Evolutionary conservation across 345 rosid species (phyloP).

Genomic region (Fremontodendron californicum): DNA sequence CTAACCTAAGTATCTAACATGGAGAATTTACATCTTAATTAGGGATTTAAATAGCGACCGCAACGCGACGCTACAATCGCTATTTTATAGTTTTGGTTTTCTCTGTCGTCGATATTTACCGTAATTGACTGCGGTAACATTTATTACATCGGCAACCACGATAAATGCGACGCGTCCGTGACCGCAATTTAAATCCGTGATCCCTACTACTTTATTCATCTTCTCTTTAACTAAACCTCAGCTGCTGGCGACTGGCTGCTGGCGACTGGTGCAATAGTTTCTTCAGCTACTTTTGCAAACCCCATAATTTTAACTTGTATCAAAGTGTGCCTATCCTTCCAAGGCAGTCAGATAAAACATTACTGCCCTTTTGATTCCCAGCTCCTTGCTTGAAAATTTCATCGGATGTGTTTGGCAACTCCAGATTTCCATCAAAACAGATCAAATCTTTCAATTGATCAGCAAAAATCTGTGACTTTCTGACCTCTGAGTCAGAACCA

Average conservation of each 20-base stretch:
- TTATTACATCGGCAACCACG: too few species aligned
- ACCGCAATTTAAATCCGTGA: too few species aligned
- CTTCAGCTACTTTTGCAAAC: constrained; percentile 21
- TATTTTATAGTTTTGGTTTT: too few species aligned
- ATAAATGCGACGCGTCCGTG: too few species aligned
- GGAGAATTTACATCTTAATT: too few species aligned
- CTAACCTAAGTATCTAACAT: too few species aligned
- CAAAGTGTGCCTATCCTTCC: constrained; percentile 31
- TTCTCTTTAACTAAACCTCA: constrained; percentile 37
- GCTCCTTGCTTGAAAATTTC: background rate
- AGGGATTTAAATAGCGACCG: too few species aligned
- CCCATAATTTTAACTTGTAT: constrained; percentile 32
- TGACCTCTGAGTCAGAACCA: constrained; percentile 26
- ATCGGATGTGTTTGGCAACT: background rate
- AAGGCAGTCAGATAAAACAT: background rate
- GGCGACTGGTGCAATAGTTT: background rate
- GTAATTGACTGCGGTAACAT: too few species aligned
- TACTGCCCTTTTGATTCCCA: background rate
- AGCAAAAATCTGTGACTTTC: constrained; percentile 6
- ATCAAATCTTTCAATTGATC: constrained; percentile 38
- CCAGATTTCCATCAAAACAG: constrained; percentile 20
- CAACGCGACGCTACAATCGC: too few species aligned
- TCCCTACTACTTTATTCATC: constrained; percentile 17
- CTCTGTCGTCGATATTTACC: too few species aligned
- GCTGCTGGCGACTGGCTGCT: background rate